These are phyloP conservation scores for Saccharomyces eubayanus DNA, from an alignment of 805 yeast genomes.

Conservation along the genomic window DNA sequence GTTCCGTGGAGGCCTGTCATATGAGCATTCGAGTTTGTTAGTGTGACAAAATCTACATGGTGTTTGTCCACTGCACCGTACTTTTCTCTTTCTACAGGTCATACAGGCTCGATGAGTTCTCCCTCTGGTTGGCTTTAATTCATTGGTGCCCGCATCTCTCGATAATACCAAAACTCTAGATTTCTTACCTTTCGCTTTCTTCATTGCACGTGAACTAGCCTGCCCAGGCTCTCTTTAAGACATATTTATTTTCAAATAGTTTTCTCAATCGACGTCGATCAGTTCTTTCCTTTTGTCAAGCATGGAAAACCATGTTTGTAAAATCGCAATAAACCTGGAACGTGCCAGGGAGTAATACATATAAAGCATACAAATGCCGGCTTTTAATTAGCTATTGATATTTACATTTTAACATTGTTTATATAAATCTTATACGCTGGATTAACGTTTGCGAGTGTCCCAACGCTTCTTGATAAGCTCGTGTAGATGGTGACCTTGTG, in stretches of 20 bases:
- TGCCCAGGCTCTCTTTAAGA: neutral
- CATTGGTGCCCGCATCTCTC: slow-evolving; percentile 17
- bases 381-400: neutral
- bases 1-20: neutral
- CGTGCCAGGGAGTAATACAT: neutral
- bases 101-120: slow-evolving; percentile 72
- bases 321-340: neutral
- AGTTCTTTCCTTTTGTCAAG: neutral
- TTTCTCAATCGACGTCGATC: neutral
- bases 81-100: slow-evolving; percentile 66
- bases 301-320: neutral
- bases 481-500: slow-evolving; percentile 50
- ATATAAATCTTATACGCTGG: neutral
- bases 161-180: slow-evolving; percentile 22
- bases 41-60: slow-evolving; percentile 56
- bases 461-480: slow-evolving; percentile 40
- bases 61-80: slow-evolving; percentile 69
- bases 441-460: neutral
- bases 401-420: neutral
- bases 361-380: neutral
- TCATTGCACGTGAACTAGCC: neutral
- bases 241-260: neutral
- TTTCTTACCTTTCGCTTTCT: neutral
- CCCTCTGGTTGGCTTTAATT: slow-evolving; percentile 39
- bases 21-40: neutral